Base-by-base conservation (phyloP, 116 monocot species). In the Posidonia oceanica region DNA sequence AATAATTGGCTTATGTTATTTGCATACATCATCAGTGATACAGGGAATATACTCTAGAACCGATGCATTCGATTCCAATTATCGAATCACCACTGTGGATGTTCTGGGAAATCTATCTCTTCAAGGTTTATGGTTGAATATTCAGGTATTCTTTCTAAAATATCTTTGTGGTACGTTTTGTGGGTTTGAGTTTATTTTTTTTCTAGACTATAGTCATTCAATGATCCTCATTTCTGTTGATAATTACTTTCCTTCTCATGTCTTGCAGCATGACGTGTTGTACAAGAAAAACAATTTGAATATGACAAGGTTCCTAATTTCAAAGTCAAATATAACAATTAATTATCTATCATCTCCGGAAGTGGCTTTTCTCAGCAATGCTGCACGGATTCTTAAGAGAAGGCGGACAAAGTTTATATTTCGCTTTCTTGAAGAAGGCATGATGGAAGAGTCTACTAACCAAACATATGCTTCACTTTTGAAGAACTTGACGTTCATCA, bases 271-370 rank as follows among this genome's bases (percentile, higher is more conserved):
- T 72, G 82, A 82, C 68, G 38, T 61, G 16, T 90, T 90, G 75
- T 90, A 87, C 75, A 61, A 12, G 5, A 73, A 84, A 38, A 78
- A 75, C 42, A 78, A 80, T 64, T 54, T 84, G 61, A 87, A 66
- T 64, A 80, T 87, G 87, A 77, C 73, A 37, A 71, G 38, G 15
- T 86, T 77, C 55, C 59, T 84, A 20, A 77, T 80, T 74, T 82
- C 84, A 41, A 36, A 80, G 39, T 41, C 72, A 70, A 23, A 59
- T 37, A 56, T 78, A 62, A 14, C 61, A 18, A 63, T 87, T 23
- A 52, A 61, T 62, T 84, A 91, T 56, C 40, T 91, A 0, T 91
- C 90, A 18, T 91, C 90, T 0, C 90, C 90, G 29, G 90, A 91
- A 74, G 44, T 82, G 14, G 36, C 63, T 6, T 69, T 87, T 84